Base-by-base conservation (phyloP, 2,329 filamentous ascomycete species). In the Curvularia verruculosa region DNA sequence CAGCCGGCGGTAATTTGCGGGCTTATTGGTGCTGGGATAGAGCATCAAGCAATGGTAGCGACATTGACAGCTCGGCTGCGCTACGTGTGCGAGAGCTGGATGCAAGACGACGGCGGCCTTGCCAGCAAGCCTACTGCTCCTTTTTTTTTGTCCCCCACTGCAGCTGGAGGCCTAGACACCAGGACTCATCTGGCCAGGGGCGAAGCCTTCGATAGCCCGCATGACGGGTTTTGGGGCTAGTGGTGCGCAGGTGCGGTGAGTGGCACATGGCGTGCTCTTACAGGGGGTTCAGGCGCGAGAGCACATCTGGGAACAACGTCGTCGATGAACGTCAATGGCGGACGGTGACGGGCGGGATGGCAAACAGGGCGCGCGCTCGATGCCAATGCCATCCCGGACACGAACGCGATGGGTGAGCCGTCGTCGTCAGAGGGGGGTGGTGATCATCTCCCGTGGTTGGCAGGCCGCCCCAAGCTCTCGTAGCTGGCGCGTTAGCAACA, bases 1-100 rank as follows among this genome's bases (percentile, higher is more conserved):
- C 23, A 10, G 43, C n/a, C 26, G 43, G 54, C 54, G 54, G 54
- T 52, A 31, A 52, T 56, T 56, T 40, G 7, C 53, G 41, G 53
- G 23, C 54, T 56, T 52, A 40, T 56, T 51, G 46, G 21, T 26
- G 26, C 26, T 26, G 12, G 23, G 34, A 4, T 10, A 34, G 34
- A 34, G 44, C 28, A 10, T 46, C 44, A 31, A n/a, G 19, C 28
- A 18, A 1, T 24, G 39, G 21, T 21, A 15, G 12, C 10, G 21
- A 13, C 39, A 6, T 3, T 24, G 21, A 34, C 49, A 47, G 41
- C 41, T 56, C 53, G 49, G 41, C 36, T 56, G 18, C 26, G 41
- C 36, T 56, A 23, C 26, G 34, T 13, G 19, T 19, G 15, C 26
- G 34, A 15, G 7, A 13, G 41, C 12, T 4, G 13, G 28, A 54